Evolutionary conservation across 2,329 filamentous ascomycete species (phyloP).

Genomic region (Calonectria pseudoturangicola): DNA sequence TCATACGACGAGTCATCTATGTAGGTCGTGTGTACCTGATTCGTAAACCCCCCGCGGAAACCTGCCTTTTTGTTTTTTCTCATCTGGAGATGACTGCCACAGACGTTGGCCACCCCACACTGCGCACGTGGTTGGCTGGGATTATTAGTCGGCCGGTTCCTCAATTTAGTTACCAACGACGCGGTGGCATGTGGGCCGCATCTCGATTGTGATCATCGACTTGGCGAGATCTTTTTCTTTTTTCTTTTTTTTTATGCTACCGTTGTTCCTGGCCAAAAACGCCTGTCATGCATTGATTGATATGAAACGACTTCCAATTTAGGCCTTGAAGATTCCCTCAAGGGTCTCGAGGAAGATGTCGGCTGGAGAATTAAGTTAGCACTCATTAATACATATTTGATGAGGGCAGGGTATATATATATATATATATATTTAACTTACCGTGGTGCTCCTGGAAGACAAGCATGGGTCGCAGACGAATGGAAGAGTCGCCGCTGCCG

Average conservation of each 20-base stretch:
- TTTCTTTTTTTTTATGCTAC: background rate
- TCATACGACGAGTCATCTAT: conserved; percentile 1
- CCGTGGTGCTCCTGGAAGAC: conserved; percentile 90
- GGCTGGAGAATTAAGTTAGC: conserved; percentile 62
- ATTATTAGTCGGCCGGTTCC: conserved; percentile 23
- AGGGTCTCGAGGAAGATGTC: conserved; percentile 86
- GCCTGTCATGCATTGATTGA: background rate
- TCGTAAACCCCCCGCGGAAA: conserved; percentile 31
- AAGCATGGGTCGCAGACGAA: conserved; percentile 89
- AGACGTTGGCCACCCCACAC: background rate
- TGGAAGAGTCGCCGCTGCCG: conserved; percentile 83
- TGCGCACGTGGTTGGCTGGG: conserved; percentile 17
- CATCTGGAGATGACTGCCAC: background rate
- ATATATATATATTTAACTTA: conserved; percentile 14
- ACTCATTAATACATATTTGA: background rate
- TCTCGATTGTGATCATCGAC: conserved; percentile 24
- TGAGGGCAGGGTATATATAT: background rate
- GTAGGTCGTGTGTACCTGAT: conserved; percentile 4
- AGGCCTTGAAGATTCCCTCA: conserved; percentile 79
- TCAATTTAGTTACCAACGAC: background rate
- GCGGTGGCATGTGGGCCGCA: conserved; percentile 19
- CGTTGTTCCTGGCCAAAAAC: background rate
- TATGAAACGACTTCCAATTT: conserved; percentile 34
- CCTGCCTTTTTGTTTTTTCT: conserved; percentile 29
- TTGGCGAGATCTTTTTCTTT: background rate